phyloP scores from a whole-genome alignment of 192 early-diverging fungal genomes.

The Helicostylum pulchrum region DNA sequence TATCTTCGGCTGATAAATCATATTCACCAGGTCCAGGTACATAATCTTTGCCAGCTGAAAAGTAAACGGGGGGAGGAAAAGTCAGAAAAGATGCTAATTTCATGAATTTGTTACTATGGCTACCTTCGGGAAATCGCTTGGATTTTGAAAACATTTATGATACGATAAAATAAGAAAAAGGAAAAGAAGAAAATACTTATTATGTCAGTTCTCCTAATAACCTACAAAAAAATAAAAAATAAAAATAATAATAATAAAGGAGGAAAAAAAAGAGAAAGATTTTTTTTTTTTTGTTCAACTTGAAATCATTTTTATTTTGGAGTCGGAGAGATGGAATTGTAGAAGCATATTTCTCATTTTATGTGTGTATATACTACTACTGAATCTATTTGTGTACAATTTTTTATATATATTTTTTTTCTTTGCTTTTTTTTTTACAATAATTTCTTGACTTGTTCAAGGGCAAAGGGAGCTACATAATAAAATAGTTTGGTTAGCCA shows the following conservation, averaged over 20 bases:
- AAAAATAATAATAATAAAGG: constrained; percentile 1
- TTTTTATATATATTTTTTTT: neutral
- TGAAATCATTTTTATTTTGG: neutral
- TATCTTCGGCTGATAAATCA: constrained; percentile 7
- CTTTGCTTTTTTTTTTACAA: neutral
- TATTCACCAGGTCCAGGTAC: constrained; percentile 30
- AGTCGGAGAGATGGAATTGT: neutral
- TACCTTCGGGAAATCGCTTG: constrained; percentile 27
- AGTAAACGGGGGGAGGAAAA: neutral
- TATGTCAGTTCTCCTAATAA: neutral
- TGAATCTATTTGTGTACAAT: neutral
- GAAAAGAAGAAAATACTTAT: neutral
- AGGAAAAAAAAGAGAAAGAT: constrained; percentile 5
- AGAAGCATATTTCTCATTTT: neutral
- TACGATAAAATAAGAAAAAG: neutral
- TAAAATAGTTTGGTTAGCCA: neutral
- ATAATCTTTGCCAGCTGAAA: constrained; percentile 20
- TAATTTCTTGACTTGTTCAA: constrained; percentile 19
- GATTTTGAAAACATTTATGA: constrained; percentile 27
- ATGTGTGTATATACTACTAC: neutral
- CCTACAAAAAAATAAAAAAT: neutral
- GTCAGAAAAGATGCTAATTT: neutral
- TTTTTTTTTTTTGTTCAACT: constrained; percentile 16
- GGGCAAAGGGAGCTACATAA: constrained; percentile 20
- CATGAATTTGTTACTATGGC: neutral